These are phyloP conservation scores for Globisporangium abappressorium DNA, from an alignment of 352 stramenopile species.

Conservation along the genomic window DNA sequence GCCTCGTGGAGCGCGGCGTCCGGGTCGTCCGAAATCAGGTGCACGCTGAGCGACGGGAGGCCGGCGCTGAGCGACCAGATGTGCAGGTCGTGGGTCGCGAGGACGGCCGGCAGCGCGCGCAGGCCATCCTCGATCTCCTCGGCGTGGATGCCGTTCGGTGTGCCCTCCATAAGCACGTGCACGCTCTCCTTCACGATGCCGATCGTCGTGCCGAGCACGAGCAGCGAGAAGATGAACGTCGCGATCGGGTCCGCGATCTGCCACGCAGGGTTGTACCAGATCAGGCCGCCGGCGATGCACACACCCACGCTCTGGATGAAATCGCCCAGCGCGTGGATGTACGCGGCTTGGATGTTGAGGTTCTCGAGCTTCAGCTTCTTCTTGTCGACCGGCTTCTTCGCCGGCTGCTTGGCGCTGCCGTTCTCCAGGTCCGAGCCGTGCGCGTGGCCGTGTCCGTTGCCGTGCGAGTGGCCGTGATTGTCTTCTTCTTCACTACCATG, in stretches of 20 bases:
- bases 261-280: constrained; percentile 96
- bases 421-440: constrained; percentile 27
- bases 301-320: constrained; percentile 97
- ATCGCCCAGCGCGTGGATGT: constrained; percentile 97
- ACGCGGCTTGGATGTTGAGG: constrained; percentile 95
- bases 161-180: constrained; percentile 95
- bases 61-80: constrained; percentile 97
- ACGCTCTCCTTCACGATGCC: constrained; percentile 90
- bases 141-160: constrained; percentile 88
- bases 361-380: constrained; percentile 76
- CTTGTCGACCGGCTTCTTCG: constrained; percentile 19
- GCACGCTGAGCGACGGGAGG: constrained; percentile 89
- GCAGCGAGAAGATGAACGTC: constrained; percentile 96
- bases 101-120: constrained; percentile 73
- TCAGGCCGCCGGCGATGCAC: constrained; percentile 93
- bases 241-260: constrained; percentile 96
- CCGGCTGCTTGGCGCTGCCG: constrained; percentile 15
- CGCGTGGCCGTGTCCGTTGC: constrained; percentile 16
- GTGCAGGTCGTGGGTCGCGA: constrained; percentile 96
- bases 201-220: constrained; percentile 93
- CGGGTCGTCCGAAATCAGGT: constrained; percentile 79
- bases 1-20: constrained; percentile 64
- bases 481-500: constrained; percentile 44
- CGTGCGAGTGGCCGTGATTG: constrained; percentile 32
- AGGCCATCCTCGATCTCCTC: constrained; percentile 86